phyloP scores from a whole-genome alignment of 306 rosid genomes.

The Dryas drummondii region DNA sequence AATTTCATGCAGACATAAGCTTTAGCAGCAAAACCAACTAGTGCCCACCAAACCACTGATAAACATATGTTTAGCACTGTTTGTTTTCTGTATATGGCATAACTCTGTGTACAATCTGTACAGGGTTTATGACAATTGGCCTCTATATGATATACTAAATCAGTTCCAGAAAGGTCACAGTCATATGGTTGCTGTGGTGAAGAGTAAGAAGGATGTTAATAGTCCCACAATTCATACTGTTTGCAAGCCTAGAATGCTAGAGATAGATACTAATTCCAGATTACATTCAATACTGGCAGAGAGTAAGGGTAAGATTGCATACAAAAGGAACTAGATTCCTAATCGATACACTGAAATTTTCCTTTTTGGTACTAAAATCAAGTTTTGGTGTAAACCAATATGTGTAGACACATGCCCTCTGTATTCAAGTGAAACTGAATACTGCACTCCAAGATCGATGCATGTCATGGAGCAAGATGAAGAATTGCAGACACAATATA shows the following conservation, averaged over 20 bases:
- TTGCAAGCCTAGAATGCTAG: constrained; percentile 7
- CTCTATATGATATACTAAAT: constrained; percentile 72
- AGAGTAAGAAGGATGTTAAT: constrained; percentile 29
- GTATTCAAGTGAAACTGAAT: constrained; percentile 26
- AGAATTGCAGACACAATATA: constrained; percentile 21
- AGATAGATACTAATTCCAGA: constrained; percentile 17
- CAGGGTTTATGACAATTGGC: constrained; percentile 74
- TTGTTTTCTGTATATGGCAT: neutral
- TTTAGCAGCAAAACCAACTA: constrained; percentile 1
- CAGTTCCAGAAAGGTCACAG: constrained; percentile 72
- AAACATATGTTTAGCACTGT: neutral
- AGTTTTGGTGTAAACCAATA: neutral
- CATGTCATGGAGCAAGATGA: constrained; percentile 29
- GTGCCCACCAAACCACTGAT: neutral
- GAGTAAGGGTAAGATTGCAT: constrained; percentile 33
- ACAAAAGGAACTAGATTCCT: too few relatives aligned
- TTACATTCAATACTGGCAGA: constrained; percentile 17
- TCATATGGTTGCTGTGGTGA: constrained; percentile 81
- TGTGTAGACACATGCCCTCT: constrained; percentile 18
- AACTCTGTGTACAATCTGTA: neutral
- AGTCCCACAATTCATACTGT: too few relatives aligned
- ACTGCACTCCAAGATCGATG: constrained; percentile 32
- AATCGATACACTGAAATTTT: too few relatives aligned
- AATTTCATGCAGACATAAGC: neutral
- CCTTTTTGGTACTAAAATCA: neutral